Percentiles rank a stretch among this genome's conserved stretches.
These are phyloP conservation scores for Ophiostoma pallidulum DNA, from an alignment of 2,329 filamentous ascomycete species.

Conservation along the genomic window DNA sequence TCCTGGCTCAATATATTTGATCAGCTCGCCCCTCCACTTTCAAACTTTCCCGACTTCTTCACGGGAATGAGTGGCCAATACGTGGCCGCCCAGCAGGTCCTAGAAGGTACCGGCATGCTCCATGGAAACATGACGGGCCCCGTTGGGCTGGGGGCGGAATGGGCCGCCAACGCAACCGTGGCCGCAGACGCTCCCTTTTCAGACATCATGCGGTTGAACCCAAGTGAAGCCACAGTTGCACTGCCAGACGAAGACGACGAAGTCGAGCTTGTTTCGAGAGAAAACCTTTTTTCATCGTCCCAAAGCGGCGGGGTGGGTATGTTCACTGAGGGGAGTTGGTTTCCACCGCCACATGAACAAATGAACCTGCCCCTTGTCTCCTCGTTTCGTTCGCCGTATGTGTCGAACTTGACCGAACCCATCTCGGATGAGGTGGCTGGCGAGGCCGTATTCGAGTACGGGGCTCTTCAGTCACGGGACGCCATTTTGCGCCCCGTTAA, in stretches of 20 bases:
- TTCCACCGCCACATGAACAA: not conserved
- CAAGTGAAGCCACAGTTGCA: not conserved
- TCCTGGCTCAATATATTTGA: constrained; percentile 9
- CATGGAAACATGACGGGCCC: constrained; percentile 3
- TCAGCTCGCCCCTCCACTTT: constrained; percentile 2
- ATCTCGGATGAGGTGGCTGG: not conserved
- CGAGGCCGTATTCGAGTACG: not conserved
- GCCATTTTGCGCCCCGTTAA: not conserved
- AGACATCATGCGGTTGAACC: not conserved
- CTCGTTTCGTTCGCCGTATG: not conserved
- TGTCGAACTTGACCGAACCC: not conserved
- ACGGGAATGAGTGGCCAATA: constrained; percentile 21
- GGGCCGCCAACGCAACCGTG: not conserved
- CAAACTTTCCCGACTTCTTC: constrained; percentile 14
- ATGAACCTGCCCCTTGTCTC: not conserved
- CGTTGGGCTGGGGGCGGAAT: not conserved
- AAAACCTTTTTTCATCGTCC: not conserved
- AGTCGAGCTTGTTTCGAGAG: constrained; percentile 1
- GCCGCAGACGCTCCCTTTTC: not conserved
- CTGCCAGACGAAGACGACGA: not conserved
- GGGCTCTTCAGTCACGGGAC: not conserved
- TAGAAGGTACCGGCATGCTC: constrained; percentile 5
- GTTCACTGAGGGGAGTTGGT: not conserved
- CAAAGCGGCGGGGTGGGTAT: not conserved
- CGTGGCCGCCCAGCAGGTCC: constrained; percentile 1